Percentiles rank a stretch among this genome's conserved stretches.
These are phyloP conservation scores for Clonostachys rosea DNA, from an alignment of 2,329 filamentous ascomycete genomes.

Conservation along the genomic window DNA sequence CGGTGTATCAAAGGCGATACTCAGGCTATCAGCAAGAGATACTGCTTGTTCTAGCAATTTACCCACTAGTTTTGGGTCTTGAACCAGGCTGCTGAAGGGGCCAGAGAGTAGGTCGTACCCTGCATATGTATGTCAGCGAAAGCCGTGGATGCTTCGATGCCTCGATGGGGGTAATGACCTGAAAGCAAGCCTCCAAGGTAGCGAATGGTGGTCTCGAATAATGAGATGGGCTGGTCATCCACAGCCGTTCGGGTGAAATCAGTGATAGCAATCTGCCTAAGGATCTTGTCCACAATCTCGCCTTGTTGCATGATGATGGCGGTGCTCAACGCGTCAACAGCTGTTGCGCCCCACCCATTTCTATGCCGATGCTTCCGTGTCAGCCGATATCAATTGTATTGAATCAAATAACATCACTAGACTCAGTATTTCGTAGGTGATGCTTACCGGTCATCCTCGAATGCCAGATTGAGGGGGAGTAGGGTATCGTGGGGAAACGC, in stretches of 20 bases:
- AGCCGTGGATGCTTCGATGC: constrained; percentile 6
- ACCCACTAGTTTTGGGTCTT: constrained; percentile 39
- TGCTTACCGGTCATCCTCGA: neutral
- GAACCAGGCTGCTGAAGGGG: constrained; percentile 47
- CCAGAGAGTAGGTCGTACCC: constrained; percentile 67
- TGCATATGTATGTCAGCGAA: constrained; percentile 27
- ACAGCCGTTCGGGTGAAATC: constrained; percentile 58
- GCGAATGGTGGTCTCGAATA: constrained; percentile 69
- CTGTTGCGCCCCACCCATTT: constrained; percentile 81
- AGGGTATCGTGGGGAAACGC: constrained; percentile 1
- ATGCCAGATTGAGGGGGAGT: neutral
- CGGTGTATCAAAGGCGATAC: constrained; percentile 72
- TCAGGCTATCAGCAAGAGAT: constrained; percentile 64
- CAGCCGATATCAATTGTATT: too few relatives aligned
- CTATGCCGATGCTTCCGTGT: constrained; percentile 29
- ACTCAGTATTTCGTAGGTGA: too few relatives aligned
- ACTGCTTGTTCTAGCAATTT: constrained; percentile 60
- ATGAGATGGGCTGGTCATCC: constrained; percentile 50
- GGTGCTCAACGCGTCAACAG: constrained; percentile 76
- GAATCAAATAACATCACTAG: too few relatives aligned
- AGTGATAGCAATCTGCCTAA: constrained; percentile 65
- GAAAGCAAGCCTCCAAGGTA: constrained; percentile 64
- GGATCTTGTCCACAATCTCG: constrained; percentile 64
- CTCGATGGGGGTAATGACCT: constrained; percentile 14
- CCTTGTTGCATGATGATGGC: constrained; percentile 72